phyloP scores from a whole-genome alignment of 352 stramenopile genomes.

The Pythium dissimile region DNA sequence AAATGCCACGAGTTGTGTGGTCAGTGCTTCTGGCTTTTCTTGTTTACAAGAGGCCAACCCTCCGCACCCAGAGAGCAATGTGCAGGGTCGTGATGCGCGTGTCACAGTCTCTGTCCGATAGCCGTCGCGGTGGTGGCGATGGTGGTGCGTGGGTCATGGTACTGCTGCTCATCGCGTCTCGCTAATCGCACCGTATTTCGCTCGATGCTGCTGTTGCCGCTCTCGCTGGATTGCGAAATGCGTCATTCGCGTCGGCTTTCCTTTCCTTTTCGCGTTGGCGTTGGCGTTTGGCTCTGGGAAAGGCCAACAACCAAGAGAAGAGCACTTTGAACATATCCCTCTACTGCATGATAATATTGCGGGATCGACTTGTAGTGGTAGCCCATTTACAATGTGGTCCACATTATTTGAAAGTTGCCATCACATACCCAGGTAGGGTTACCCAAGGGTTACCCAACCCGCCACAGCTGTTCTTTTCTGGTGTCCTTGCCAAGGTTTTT shows the following conservation, averaged over 20 bases:
- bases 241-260: too few species aligned
- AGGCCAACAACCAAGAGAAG: neutral
- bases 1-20: neutral
- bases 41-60: neutral
- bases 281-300: slow-evolving; percentile 13
- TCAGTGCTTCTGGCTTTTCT: neutral
- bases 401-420: slow-evolving; percentile 1
- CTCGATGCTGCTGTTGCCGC: too few species aligned
- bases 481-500: slow-evolving; percentile 1
- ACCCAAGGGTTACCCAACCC: too few species aligned
- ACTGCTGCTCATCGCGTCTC: too few species aligned
- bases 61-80: slow-evolving; percentile 55
- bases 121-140: too few species aligned
- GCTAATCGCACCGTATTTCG: too few species aligned
- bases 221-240: too few species aligned
- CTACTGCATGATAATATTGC: neutral
- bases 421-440: too few species aligned
- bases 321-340: neutral
- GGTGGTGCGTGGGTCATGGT: too few species aligned
- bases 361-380: too few species aligned
- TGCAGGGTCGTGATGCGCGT: slow-evolving; percentile 38
- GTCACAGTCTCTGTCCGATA: neutral
- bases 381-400: slow-evolving; percentile 5
- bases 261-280: neutral
- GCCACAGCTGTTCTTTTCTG: neutral